A percentile compares a stretch with the other conserved stretches of the same genome.
phyloP scores from a whole-genome alignment of 78 protist genomes.

The Speleostelium caveatum region DNA sequence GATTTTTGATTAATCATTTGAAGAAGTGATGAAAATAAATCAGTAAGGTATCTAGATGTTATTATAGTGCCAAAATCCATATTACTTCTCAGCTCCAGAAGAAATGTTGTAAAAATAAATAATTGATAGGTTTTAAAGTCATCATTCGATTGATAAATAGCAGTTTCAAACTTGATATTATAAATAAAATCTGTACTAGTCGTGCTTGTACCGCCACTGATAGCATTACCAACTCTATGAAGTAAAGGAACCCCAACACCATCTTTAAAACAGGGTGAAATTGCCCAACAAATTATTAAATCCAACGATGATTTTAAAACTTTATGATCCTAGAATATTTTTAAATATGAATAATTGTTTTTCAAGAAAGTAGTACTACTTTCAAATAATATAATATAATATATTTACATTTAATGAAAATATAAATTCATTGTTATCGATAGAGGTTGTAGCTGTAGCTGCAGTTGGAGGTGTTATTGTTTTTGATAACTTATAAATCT shows the following conservation, averaged over 20 bases:
- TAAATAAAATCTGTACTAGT: background rate
- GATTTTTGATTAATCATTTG: conserved; percentile 49
- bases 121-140: conserved; percentile 4
- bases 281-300: conserved; percentile 52
- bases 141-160: background rate
- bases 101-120: background rate
- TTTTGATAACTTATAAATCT: background rate
- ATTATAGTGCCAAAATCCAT: conserved; percentile 45
- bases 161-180: background rate
- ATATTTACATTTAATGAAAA: background rate
- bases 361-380: background rate
- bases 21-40: conserved; percentile 34
- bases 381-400: background rate
- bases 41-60: conserved; percentile 30
- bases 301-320: conserved; percentile 36
- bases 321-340: conserved; percentile 44
- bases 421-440: background rate
- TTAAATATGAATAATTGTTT: no score
- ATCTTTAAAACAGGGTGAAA: conserved; percentile 20
- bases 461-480: background rate
- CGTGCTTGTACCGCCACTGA: no score
- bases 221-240: conserved; percentile 34
- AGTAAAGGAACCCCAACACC: conserved; percentile 53
- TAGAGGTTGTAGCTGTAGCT: no score
- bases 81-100: conserved; percentile 1